Evolutionary conservation across 768 basidiomycete species (phyloP).

Genomic region (Hydnomerulius pinastri): DNA sequence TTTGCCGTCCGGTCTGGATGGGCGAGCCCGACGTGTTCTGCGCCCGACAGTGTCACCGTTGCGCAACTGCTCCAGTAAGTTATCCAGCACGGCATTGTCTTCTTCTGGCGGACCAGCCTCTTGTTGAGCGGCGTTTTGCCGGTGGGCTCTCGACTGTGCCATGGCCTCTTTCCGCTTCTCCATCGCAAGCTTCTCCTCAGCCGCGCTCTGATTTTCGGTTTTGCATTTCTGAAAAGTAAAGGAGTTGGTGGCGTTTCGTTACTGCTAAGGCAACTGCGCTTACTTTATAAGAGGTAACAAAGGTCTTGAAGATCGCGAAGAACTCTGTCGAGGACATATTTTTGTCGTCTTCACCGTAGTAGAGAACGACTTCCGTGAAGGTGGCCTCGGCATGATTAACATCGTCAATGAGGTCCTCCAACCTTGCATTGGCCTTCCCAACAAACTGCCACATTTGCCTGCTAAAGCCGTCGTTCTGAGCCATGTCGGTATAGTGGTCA

Average conservation of each 20-base stretch:
- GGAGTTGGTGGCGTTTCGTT: slow-evolving; percentile 4
- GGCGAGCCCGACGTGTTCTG: slow-evolving; percentile 51
- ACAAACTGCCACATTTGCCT: slow-evolving; percentile 92
- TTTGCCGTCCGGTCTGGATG: slow-evolving; percentile 36
- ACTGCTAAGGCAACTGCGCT: slow-evolving; percentile 16
- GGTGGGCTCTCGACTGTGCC: slow-evolving; percentile 61
- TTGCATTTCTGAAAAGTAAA: slow-evolving; percentile 75
- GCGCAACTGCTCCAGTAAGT: slow-evolving; percentile 67
- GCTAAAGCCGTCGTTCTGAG: slow-evolving; percentile 75
- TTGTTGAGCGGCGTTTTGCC: slow-evolving; percentile 51
- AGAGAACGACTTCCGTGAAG: slow-evolving; percentile 82
- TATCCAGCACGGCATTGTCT: slow-evolving; percentile 63
- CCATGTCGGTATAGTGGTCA: slow-evolving; percentile 75
- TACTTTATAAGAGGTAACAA: slow-evolving; percentile 90
- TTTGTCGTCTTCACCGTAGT: slow-evolving; percentile 93
- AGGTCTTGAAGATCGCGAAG: slow-evolving; percentile 96
- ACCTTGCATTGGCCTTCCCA: slow-evolving; percentile 67
- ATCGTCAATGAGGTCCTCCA: slow-evolving; percentile 86
- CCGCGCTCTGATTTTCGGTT: slow-evolving; percentile 69
- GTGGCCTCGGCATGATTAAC: slow-evolving; percentile 83
- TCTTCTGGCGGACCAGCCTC: slow-evolving; percentile 51
- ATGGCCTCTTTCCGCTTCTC: slow-evolving; percentile 71
- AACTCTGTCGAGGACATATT: slow-evolving; percentile 87
- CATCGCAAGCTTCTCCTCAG: slow-evolving; percentile 66
- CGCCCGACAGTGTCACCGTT: slow-evolving; percentile 67